phyloP scores from a whole-genome alignment of 2,329 filamentous ascomycete genomes.

The Fusarium solani-melongenae region DNA sequence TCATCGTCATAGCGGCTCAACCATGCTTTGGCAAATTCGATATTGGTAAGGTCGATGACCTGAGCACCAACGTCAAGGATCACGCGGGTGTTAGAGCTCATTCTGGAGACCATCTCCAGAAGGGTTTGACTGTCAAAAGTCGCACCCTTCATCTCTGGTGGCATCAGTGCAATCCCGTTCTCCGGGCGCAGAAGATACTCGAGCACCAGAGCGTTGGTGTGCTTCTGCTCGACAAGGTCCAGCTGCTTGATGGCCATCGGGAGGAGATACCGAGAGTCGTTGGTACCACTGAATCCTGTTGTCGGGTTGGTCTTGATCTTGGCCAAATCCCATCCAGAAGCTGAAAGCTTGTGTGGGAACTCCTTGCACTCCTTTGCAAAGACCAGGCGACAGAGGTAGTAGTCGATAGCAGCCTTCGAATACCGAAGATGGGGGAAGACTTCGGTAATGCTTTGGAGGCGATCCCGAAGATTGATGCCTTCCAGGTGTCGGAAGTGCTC shows the following conservation, averaged over 20 bases:
- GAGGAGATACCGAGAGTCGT: conserved; percentile 69
- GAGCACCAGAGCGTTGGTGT: conserved; percentile 77
- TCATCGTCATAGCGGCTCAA: conserved; percentile 45
- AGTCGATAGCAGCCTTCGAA: conserved; percentile 69
- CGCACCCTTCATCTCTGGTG: neutral
- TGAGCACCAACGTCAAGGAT: conserved; percentile 79
- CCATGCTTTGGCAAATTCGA: conserved; percentile 65
- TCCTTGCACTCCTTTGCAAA: conserved; percentile 72
- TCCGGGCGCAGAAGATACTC: conserved; percentile 65
- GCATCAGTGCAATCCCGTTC: conserved; percentile 51
- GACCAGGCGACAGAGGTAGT: conserved; percentile 67
- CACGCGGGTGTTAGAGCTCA: conserved; percentile 61
- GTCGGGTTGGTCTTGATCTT: conserved; percentile 58
- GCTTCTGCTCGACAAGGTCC: conserved; percentile 63
- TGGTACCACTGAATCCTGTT: conserved; percentile 78
- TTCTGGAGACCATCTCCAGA: conserved; percentile 52
- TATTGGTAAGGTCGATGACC: conserved; percentile 72
- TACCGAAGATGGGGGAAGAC: conserved; percentile 66
- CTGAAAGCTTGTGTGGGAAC: conserved; percentile 71
- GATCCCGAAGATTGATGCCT: conserved; percentile 70
- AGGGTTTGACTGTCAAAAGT: conserved; percentile 51
- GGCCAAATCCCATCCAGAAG: conserved; percentile 76
- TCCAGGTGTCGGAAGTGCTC: conserved; percentile 53
- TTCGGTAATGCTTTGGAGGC: conserved; percentile 54
- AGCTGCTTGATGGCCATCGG: conserved; percentile 67